Evolutionary conservation across 441 rosid genomes (phyloP).

Genomic region (Manihot esculenta): DNA sequence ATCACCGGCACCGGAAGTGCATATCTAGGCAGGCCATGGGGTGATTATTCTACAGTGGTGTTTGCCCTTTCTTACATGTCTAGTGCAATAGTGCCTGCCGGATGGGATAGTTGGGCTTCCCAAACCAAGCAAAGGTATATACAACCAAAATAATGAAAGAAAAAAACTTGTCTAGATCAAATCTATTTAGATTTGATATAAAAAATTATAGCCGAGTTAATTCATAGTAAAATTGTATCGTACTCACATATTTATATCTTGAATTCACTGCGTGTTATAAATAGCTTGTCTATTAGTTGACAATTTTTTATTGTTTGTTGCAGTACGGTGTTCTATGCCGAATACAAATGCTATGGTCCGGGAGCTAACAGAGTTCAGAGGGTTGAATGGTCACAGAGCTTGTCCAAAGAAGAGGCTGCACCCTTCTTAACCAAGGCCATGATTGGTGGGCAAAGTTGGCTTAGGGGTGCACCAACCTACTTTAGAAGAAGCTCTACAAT

Average conservation of each 20-base stretch:
- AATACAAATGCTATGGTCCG: conserved; percentile 66
- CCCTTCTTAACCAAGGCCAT: conserved; percentile 53
- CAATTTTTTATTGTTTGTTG: background rate
- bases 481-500: conserved; percentile 36
- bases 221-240: too few species aligned
- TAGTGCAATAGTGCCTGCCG: conserved; percentile 37
- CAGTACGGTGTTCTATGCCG: conserved; percentile 61
- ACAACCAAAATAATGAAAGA: too few species aligned
- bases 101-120: conserved; percentile 72
- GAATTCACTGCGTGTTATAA: too few species aligned
- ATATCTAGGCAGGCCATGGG: conserved; percentile 75
- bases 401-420: conserved; percentile 43
- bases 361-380: conserved; percentile 53
- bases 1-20: conserved; percentile 40
- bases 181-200: too few species aligned
- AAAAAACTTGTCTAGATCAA: too few species aligned
- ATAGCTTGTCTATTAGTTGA: too few species aligned
- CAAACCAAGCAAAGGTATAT: conserved; percentile 37
- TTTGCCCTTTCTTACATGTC: conserved; percentile 58
- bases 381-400: conserved; percentile 53
- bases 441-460: conserved; percentile 66
- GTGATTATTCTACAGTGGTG: conserved; percentile 61
- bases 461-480: conserved; percentile 44
- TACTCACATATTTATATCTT: too few species aligned
- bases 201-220: too few species aligned